Evolutionary conservation across 192 early-diverging fungal genomes (phyloP).

Genomic region (Rhizoclosmatium sp.): DNA sequence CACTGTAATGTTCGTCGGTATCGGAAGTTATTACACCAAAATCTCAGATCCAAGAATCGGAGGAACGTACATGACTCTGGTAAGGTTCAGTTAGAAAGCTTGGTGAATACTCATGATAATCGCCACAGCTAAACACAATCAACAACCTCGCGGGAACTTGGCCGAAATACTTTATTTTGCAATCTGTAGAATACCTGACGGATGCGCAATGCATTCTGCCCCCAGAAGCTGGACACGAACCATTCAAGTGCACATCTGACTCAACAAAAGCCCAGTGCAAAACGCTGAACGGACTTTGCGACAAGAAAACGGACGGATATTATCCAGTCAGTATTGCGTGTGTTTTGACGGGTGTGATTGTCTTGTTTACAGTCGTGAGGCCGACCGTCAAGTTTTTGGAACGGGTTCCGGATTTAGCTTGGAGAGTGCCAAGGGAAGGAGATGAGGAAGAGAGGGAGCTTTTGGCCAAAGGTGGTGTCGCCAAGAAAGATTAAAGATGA

Average conservation of each 20-base stretch:
- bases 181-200: slow-evolving; percentile 90
- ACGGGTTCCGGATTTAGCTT: slow-evolving; percentile 47
- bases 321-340: slow-evolving; percentile 79
- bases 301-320: slow-evolving; percentile 82
- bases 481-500: slow-evolving; percentile 18
- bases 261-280: slow-evolving; percentile 68
- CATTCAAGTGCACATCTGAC: slow-evolving; percentile 71
- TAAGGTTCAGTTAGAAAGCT: neutral
- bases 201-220: slow-evolving; percentile 74
- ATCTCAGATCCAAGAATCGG: slow-evolving; percentile 95
- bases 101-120: neutral
- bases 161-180: slow-evolving; percentile 93
- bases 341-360: slow-evolving; percentile 67
- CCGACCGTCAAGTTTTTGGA: slow-evolving; percentile 46
- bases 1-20: slow-evolving; percentile 95
- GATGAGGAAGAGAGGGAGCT: slow-evolving; percentile 58
- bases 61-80: slow-evolving; percentile 68
- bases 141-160: slow-evolving; percentile 98
- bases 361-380: slow-evolving; percentile 43
- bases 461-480: neutral
- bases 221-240: slow-evolving; percentile 43
- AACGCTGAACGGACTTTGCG: slow-evolving; percentile 72
- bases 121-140: slow-evolving; percentile 82
- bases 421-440: slow-evolving; percentile 50
- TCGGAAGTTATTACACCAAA: slow-evolving; percentile 93